These are phyloP conservation scores for Microthlaspi erraticum DNA, from an alignment of 345 rosid species.

Conservation along the genomic window DNA sequence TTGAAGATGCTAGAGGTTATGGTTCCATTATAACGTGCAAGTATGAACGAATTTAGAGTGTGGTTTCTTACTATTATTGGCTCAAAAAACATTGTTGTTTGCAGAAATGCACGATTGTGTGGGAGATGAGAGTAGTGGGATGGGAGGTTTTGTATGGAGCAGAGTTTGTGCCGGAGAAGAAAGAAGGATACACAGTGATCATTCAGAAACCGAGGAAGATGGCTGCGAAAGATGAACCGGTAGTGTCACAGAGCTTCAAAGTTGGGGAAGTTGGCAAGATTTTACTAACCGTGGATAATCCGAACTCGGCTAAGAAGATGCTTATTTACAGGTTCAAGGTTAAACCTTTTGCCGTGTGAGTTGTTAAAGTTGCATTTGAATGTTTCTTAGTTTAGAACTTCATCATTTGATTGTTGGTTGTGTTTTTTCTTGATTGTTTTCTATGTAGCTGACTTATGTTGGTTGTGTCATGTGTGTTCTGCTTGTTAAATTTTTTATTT, in stretches of 20 bases:
- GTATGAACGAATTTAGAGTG: background rate
- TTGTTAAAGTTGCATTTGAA: background rate
- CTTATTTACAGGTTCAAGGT: slow-evolving; percentile 46
- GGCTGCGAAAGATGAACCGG: slow-evolving; percentile 37
- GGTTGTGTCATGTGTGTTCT: slow-evolving; percentile 24
- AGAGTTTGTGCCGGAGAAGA: slow-evolving; percentile 44
- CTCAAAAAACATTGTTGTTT: background rate
- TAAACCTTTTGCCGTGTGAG: slow-evolving; percentile 33
- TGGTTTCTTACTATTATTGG: background rate
- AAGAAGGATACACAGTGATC: slow-evolving; percentile 46
- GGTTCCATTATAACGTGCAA: background rate
- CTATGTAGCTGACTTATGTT: slow-evolving; percentile 15
- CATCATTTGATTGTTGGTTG: slow-evolving; percentile 33
- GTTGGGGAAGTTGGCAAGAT: slow-evolving; percentile 47
- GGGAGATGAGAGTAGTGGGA: slow-evolving; percentile 49
- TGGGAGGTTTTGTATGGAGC: slow-evolving; percentile 49
- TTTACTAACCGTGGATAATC: slow-evolving; percentile 42
- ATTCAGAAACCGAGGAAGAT: slow-evolving; percentile 48
- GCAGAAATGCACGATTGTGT: slow-evolving; percentile 43
- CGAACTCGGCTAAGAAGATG: slow-evolving; percentile 38
- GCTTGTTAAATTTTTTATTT: slow-evolving; percentile 25
- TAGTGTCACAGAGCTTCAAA: slow-evolving; percentile 44
- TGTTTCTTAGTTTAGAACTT: slow-evolving; percentile 32
- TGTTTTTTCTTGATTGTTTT: background rate
- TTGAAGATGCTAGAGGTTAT: background rate